Conservation (phyloP, 2,329 filamentous ascomycete species). For the Ophiostoma triangulosporum region DNA sequence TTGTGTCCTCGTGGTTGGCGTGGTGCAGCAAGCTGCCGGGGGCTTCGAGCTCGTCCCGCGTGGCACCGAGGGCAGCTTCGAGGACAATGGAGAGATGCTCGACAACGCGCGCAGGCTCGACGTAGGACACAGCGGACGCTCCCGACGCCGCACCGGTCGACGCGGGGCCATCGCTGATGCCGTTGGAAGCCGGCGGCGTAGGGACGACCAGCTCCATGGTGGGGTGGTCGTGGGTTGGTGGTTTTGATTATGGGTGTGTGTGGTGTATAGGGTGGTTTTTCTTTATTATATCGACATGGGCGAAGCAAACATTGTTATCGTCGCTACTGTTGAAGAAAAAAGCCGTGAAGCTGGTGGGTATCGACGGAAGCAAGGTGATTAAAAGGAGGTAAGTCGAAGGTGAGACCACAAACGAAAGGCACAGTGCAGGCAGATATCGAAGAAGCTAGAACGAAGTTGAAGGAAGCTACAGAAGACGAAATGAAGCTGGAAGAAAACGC, state of each 20-base stretch:
- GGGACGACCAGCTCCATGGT: constrained; percentile 41
- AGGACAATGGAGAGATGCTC: constrained; percentile 60
- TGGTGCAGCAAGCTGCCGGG: constrained; percentile 72
- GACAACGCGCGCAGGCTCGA: constrained; percentile 57
- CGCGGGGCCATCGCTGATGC: constrained; percentile 21
- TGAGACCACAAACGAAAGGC: not conserved
- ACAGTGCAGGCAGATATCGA: not conserved
- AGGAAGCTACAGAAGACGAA: not conserved
- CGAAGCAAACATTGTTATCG: constrained; percentile 5
- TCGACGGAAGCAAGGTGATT: not conserved
- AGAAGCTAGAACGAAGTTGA: constrained; percentile 2
- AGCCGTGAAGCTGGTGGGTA: not conserved
- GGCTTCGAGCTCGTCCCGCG: constrained; percentile 63
- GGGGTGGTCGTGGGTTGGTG: constrained; percentile 4
- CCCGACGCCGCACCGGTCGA: not conserved
- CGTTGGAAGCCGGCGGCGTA: constrained; percentile 29
- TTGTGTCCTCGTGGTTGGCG: constrained; percentile 58
- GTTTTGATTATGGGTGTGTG: not conserved
- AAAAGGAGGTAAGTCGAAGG: not conserved
- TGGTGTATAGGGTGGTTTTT: not conserved
- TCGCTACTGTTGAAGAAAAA: not conserved
- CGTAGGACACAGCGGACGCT: constrained; percentile 33
- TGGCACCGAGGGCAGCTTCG: constrained; percentile 60
- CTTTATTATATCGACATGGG: constrained; percentile 9
- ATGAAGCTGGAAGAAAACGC: constrained; percentile 4